These are phyloP conservation scores for Aspergillus sp. DNA, from an alignment of 2,329 filamentous ascomycete species.

Conservation along the genomic window DNA sequence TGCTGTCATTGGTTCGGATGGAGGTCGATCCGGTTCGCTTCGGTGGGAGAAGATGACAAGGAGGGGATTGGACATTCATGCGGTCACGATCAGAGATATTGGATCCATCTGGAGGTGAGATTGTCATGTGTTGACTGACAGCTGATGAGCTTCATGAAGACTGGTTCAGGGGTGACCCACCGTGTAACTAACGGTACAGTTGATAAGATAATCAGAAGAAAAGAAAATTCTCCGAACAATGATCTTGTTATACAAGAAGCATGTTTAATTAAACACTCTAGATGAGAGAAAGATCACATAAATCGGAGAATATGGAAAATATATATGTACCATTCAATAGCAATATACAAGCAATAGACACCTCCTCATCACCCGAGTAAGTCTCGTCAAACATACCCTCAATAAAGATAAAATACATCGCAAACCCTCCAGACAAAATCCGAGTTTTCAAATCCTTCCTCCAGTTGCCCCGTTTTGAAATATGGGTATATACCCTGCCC, in stretches of 20 bases:
- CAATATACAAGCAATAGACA: constrained; percentile 1
- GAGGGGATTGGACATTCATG: background rate
- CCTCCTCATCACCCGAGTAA: constrained; percentile 2
- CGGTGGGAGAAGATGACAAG: background rate
- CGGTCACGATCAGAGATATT: background rate
- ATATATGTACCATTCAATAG: background rate
- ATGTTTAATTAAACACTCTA: too few species aligned
- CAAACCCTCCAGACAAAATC: constrained; percentile 1
- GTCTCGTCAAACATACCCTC: constrained; percentile 12
- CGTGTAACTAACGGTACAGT: too few species aligned
- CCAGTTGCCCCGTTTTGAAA: background rate
- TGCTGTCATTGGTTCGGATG: constrained; percentile 1
- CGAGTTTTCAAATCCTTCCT: background rate
- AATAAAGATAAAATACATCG: constrained; percentile 13
- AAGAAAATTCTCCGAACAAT: too few species aligned
- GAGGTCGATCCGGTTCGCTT: background rate
- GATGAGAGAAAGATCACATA: too few species aligned
- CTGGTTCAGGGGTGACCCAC: background rate
- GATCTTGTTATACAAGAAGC: too few species aligned
- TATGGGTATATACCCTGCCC: constrained; percentile 1
- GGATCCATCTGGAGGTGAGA: too few species aligned
- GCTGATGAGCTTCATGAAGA: background rate
- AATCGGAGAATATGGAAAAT: too few species aligned
- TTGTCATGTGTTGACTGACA: background rate
- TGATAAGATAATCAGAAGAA: too few species aligned